phyloP scores from a whole-genome alignment of 2,329 filamentous ascomycete species.

The Penicillium frequentans region DNA sequence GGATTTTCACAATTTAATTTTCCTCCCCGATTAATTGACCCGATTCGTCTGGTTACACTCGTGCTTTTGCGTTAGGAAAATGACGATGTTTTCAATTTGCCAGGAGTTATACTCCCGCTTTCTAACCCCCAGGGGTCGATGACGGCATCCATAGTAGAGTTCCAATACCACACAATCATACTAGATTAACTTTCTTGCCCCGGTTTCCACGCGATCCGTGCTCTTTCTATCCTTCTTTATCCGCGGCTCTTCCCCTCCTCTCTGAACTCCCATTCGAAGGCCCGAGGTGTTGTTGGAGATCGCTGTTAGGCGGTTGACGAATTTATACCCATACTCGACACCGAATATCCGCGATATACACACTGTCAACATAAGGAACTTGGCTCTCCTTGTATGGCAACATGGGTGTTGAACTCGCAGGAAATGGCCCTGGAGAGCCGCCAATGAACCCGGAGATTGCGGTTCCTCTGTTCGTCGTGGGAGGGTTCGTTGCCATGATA shows the following conservation, averaged over 20 bases:
- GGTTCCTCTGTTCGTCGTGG: slow-evolving; percentile 32
- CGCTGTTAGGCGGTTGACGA: not conserved
- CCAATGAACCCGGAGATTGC: slow-evolving; percentile 34
- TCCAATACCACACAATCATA: slow-evolving; percentile 17
- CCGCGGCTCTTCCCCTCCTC: not conserved
- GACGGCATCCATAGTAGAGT: slow-evolving; percentile 21
- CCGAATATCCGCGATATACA: not conserved
- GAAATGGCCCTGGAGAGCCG: slow-evolving; percentile 25
- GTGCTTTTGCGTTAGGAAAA: slow-evolving; percentile 11
- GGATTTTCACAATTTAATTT: not conserved
- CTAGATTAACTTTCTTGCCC: not conserved
- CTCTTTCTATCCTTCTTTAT: not conserved
- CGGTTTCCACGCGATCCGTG: not conserved
- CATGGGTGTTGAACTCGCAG: slow-evolving; percentile 34
- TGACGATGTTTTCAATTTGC: slow-evolving; percentile 16
- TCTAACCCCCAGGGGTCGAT: slow-evolving; percentile 17
- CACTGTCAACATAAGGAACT: not conserved
- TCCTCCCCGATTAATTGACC: not conserved
- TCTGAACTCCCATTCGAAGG: not conserved
- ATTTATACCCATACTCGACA: not conserved
- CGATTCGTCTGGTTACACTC: slow-evolving; percentile 23
- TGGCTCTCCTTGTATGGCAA: slow-evolving; percentile 10
- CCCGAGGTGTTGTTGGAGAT: not conserved
- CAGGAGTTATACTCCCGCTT: slow-evolving; percentile 4
- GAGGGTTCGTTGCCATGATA: slow-evolving; percentile 21